Conservation (phyloP, 768 basidiomycete species). For the Mycena vulgaris region DNA sequence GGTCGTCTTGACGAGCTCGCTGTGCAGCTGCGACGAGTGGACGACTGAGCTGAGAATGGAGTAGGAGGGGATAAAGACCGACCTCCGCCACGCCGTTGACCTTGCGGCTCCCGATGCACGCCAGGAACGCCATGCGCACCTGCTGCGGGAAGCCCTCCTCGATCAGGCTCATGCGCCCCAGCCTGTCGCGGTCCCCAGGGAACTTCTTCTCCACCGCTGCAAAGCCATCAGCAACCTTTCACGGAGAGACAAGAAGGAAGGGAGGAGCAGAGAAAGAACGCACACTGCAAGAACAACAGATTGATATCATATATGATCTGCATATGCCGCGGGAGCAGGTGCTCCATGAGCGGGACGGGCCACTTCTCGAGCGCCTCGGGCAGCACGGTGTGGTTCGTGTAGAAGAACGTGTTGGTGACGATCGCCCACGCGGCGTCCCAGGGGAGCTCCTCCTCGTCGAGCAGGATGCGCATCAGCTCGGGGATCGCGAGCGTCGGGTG, state of each 20-base stretch:
- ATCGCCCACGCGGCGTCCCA: constrained; percentile 94
- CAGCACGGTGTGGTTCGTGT: constrained; percentile 96
- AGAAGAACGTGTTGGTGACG: constrained; percentile 92
- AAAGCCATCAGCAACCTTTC: neutral
- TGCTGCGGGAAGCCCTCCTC: constrained; percentile 93
- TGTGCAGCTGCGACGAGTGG: constrained; percentile 76
- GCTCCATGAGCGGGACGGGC: constrained; percentile 89
- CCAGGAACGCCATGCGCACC: constrained; percentile 93
- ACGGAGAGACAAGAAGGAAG: neutral
- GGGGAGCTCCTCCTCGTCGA: constrained; percentile 91
- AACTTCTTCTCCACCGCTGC: constrained; percentile 89
- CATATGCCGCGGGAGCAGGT: constrained; percentile 90
- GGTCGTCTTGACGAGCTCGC: constrained; percentile 87
- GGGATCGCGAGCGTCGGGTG: constrained; percentile 97
- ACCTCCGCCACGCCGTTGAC: constrained; percentile 98
- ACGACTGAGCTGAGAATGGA: neutral
- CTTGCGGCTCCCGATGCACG: constrained; percentile 88
- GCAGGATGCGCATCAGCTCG: constrained; percentile 92
- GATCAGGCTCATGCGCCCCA: constrained; percentile 92
- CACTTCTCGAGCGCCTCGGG: constrained; percentile 94
- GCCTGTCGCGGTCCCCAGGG: constrained; percentile 87
- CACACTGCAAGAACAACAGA: constrained; percentile 79
- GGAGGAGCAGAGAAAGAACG: constrained; percentile 33
- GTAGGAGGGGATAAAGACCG: neutral
- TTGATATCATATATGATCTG: constrained; percentile 93